Percentiles rank a stretch among this genome's conserved stretches.
phyloP scores from a whole-genome alignment of 1,284 basidiomycete genomes.

The Apiotrichum domesticum region DNA sequence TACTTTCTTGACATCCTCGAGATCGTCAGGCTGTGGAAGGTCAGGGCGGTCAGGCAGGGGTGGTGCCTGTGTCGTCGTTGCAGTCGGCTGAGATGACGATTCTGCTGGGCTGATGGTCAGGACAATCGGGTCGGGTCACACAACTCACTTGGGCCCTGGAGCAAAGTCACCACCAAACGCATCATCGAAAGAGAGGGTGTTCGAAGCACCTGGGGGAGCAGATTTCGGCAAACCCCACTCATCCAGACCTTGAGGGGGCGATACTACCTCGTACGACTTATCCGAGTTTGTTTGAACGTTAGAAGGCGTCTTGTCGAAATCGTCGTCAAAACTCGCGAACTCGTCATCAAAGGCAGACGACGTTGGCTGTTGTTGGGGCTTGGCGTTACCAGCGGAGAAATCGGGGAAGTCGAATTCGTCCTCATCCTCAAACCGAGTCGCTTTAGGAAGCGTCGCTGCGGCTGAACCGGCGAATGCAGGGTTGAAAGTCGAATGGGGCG shows the following conservation, averaged over 20 bases:
- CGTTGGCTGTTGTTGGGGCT: not conserved
- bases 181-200: constrained; percentile 53
- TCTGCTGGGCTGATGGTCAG: not conserved
- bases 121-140: not conserved
- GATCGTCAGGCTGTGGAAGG: constrained; percentile 41
- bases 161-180: constrained; percentile 49
- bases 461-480: too few relatives aligned
- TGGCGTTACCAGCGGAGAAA: constrained; percentile 47
- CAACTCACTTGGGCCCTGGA: constrained; percentile 12
- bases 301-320: constrained; percentile 33
- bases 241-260: constrained; percentile 21
- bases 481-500: too few relatives aligned
- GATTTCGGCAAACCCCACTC: constrained; percentile 21
- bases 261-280: constrained; percentile 40
- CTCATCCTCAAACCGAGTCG: constrained; percentile 65
- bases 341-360: constrained; percentile 41
- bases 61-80: constrained; percentile 11
- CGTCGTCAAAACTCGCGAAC: constrained; percentile 51
- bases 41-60: constrained; percentile 30
- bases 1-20: constrained; percentile 48
- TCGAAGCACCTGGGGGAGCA: constrained; percentile 1
- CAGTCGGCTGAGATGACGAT: not conserved
- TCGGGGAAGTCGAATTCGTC: constrained; percentile 77
- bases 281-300: constrained; percentile 21
- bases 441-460: not conserved